Conservation (phyloP, 352 stramenopile species). For the Globisporangium sylvaticum region DNA sequence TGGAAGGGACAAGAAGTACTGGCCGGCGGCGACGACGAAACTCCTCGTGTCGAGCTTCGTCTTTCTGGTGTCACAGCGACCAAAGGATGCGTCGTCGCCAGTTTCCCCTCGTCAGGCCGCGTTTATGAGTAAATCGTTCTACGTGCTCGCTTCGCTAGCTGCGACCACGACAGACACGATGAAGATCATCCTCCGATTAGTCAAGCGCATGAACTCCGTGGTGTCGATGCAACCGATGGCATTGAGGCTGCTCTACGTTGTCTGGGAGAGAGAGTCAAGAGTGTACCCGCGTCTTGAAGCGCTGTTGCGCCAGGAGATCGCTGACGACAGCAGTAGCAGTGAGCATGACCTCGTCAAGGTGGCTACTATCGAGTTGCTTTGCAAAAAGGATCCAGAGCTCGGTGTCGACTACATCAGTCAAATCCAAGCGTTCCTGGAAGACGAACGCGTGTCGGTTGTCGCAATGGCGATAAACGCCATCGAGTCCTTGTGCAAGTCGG, state of each 20-base stretch:
- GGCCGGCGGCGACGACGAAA: slow-evolving; percentile 30
- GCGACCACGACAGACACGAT: slow-evolving; percentile 66
- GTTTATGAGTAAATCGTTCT: slow-evolving; percentile 45
- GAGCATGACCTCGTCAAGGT: slow-evolving; percentile 50
- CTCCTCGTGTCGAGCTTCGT: slow-evolving; percentile 59
- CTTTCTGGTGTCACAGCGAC: slow-evolving; percentile 45
- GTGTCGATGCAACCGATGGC: slow-evolving; percentile 36
- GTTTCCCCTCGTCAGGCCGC: slow-evolving; percentile 9
- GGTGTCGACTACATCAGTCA: slow-evolving; percentile 64
- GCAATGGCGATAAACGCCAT: slow-evolving; percentile 68
- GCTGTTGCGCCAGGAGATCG: slow-evolving; percentile 36
- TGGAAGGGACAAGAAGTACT: slow-evolving; percentile 19
- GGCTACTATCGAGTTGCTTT: slow-evolving; percentile 61
- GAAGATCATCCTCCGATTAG: slow-evolving; percentile 63
- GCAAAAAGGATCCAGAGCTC: slow-evolving; percentile 52
- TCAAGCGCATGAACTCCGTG: slow-evolving; percentile 51
- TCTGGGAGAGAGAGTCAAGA: slow-evolving; percentile 64
- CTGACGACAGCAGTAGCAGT: slow-evolving; percentile 22
- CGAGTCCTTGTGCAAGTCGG: slow-evolving; percentile 41
- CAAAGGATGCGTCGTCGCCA: neutral
- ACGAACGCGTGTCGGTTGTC: slow-evolving; percentile 43
- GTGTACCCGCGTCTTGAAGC: slow-evolving; percentile 59
- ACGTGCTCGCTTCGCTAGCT: slow-evolving; percentile 40
- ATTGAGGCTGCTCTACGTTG: slow-evolving; percentile 48
- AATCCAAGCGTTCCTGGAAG: slow-evolving; percentile 58